phyloP scores from a whole-genome alignment of 2,329 filamentous ascomycete genomes.

The Mycogone perniciosa region DNA sequence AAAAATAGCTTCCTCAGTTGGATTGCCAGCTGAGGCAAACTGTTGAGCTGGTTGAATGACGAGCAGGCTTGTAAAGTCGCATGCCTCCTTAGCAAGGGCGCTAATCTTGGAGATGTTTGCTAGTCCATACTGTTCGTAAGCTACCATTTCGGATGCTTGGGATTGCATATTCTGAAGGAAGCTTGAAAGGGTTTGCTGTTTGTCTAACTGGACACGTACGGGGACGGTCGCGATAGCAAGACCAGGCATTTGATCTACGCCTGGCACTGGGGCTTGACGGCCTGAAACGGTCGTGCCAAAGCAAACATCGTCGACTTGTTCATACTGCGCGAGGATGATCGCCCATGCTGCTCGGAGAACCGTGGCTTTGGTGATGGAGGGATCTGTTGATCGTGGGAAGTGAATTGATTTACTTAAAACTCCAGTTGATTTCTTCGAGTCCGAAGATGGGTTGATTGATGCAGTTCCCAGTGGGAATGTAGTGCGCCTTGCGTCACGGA shows the following conservation, averaged over 20 bases:
- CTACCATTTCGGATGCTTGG: conserved; percentile 5
- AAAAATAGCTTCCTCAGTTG: neutral
- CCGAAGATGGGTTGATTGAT: neutral
- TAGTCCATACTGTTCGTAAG: conserved; percentile 5
- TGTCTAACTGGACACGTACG: neutral
- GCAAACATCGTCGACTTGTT: conserved; percentile 19
- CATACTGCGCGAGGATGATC: conserved; percentile 27
- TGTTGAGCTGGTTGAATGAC: conserved; percentile 3
- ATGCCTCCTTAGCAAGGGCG: conserved; percentile 2
- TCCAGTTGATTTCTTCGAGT: neutral
- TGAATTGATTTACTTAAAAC: neutral
- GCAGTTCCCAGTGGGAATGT: neutral
- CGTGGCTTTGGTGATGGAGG: conserved; percentile 13
- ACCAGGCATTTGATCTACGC: conserved; percentile 16
- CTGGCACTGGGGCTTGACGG: conserved; percentile 14
- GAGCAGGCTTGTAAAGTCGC: conserved; percentile 1
- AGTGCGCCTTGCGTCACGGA: too few species aligned
- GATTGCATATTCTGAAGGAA: conserved; percentile 2
- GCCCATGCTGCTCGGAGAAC: conserved; percentile 7
- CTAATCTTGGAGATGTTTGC: neutral
- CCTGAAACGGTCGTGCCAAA: conserved; percentile 19
- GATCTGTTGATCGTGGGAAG: neutral
- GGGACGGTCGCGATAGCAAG: conserved; percentile 19
- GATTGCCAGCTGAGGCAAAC: neutral
- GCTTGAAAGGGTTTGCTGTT: neutral